Conservation (phyloP, 1,139 yeast genomes). For the Schizosaccharomyces versatilis region DNA sequence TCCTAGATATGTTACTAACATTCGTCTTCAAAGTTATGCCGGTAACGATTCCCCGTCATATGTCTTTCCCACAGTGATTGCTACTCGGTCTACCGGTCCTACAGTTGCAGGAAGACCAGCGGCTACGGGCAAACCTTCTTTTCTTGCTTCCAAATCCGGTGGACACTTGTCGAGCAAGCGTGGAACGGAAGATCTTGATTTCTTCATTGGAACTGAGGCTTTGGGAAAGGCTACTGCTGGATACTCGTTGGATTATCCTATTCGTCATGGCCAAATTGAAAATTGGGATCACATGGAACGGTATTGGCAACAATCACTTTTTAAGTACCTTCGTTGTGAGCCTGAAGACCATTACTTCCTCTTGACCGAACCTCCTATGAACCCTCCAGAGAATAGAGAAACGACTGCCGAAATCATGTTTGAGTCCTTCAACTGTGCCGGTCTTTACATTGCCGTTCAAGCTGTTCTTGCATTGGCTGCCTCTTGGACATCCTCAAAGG, state of each 20-base stretch:
- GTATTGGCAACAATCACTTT: slow-evolving; percentile 93
- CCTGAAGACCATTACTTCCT: slow-evolving; percentile 92
- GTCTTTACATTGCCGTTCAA: slow-evolving; percentile 92
- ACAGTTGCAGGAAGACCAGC: slow-evolving; percentile 17
- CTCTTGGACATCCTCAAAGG: slow-evolving; percentile 94
- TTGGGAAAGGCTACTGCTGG: slow-evolving; percentile 73
- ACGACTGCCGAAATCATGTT: slow-evolving; percentile 96
- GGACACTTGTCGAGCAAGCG: slow-evolving; percentile 42
- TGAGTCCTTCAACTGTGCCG: slow-evolving; percentile 96
- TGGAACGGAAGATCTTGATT: slow-evolving; percentile 87
- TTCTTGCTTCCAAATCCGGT: slow-evolving; percentile 16
- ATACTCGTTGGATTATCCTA: slow-evolving; percentile 75
- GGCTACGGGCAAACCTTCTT: slow-evolving; percentile 15
- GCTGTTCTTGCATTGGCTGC: slow-evolving; percentile 97
- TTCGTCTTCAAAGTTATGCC: slow-evolving; percentile 31
- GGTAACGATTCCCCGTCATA: slow-evolving; percentile 96
- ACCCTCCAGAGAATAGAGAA: slow-evolving; percentile 96
- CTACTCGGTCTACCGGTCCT: slow-evolving; percentile 33
- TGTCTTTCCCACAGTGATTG: slow-evolving; percentile 92
- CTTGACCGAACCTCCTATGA: slow-evolving; percentile 83
- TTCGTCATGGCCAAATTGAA: slow-evolving; percentile 92
- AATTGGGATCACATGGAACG: slow-evolving; percentile 99
- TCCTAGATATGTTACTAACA: not conserved
- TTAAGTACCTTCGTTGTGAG: slow-evolving; percentile 86
- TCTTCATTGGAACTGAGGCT: slow-evolving; percentile 91